Base-by-base conservation (phyloP, 2,329 filamentous ascomycete species). In the Verticillium klebahnii region DNA sequence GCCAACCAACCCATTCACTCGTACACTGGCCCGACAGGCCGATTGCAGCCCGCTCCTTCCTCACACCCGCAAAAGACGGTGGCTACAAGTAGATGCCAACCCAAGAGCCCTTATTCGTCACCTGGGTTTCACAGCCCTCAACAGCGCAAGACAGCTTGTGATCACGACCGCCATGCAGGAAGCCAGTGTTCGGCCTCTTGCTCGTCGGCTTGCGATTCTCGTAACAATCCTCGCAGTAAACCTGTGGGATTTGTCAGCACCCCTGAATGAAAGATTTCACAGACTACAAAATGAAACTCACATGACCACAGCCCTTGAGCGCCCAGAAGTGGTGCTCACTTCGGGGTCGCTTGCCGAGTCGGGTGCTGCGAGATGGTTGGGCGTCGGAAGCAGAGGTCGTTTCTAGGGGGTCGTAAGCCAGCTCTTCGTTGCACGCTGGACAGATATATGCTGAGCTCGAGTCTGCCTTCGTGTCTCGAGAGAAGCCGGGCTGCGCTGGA, bases 301-400 rank as follows among this genome's bases (percentile, higher is more conserved):
- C 95, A 78, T 99, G 95, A 66, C 95, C 95, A 73, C 95, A 99
- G 59, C 84, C 84, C 75, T 93, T 97, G 39, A 95, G 83, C 1
- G 95, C 89, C 93, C 93, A 98, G 65, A 98, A 94, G 69, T 97
- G 90, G 71, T 91, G 88, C 75, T 96, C 93, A 25, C 81, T 83
- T 7, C 79, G 75, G 23, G 81, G 78, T 37, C 73, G 68, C 69
- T 83, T 87, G 57, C 77, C 77, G 45, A 77, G 82, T 19, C 77
- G 74, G 11, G 65, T 65, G 34, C 74, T 68, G 64, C 76, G 0
- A 74, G 71, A 5, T 9, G 58, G 39, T 8, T 37, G 40, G 3
- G 58, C 11, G 71, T 70, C 23, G 65, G 65, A 59, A 31, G 70
- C 68, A 17, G 65, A 68, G 5, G 70, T 68, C 23, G 68, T 67